A percentile compares a stretch with the other conserved stretches of the same genome.
Evolutionary conservation across 257 asterid genomes (phyloP).

Genomic region (Jasminum sambac): DNA sequence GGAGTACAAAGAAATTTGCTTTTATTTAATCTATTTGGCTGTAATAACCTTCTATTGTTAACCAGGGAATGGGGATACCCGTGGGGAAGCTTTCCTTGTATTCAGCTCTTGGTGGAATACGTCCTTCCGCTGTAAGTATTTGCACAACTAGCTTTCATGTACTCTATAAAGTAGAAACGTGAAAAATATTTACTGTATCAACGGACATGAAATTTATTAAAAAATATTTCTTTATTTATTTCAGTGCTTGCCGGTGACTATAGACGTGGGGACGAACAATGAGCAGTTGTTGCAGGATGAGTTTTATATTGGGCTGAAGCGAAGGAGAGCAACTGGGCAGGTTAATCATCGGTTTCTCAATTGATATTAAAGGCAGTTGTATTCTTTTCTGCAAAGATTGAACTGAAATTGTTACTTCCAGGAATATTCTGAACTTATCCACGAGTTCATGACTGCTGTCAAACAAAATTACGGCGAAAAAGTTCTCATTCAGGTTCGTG

Average conservation of each 20-base stretch:
- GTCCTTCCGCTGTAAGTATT: conserved; percentile 80
- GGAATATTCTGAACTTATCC: conserved; percentile 86
- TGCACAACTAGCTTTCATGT: conserved; percentile 14
- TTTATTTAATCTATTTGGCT: conserved; percentile 20
- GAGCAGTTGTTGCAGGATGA: conserved; percentile 76
- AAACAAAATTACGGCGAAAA: conserved; percentile 92
- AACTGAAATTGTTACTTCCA: conserved; percentile 29
- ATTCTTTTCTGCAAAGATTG: conserved; percentile 12
- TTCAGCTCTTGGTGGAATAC: conserved; percentile 93
- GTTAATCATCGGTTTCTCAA: conserved; percentile 31
- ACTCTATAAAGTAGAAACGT: not conserved
- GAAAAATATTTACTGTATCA: conserved; percentile 1
- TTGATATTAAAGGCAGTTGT: conserved; percentile 1
- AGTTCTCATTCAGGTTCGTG: conserved; percentile 81
- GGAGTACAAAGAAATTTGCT: not conserved
- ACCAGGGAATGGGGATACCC: conserved; percentile 98
- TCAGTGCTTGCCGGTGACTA: conserved; percentile 92
- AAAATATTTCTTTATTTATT: conserved; percentile 1
- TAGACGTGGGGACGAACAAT: conserved; percentile 95
- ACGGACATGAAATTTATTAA: conserved; percentile 8
- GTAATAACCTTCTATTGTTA: conserved; percentile 24
- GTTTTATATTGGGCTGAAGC: conserved; percentile 88
- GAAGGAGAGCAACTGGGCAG: conserved; percentile 94
- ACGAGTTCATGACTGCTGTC: conserved; percentile 88
- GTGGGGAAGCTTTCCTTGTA: conserved; percentile 89